Evolutionary conservation across 2,329 filamentous ascomycete genomes (phyloP).

Genomic region (Chrysoporthe austroafricana): DNA sequence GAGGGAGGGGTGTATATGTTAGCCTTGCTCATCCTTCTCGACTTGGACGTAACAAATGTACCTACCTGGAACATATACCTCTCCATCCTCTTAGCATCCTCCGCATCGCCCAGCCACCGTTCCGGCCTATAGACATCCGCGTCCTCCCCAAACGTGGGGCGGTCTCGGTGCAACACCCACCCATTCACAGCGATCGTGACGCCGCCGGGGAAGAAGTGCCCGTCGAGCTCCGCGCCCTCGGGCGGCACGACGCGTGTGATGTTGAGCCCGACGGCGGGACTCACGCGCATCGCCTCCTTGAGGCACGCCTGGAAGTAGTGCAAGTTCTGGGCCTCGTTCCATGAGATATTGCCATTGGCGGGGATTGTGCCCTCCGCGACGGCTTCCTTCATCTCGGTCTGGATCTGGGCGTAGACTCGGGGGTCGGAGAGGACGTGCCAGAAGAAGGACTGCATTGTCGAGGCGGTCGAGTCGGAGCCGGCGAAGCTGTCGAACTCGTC

Average conservation of each 20-base stretch:
- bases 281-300: slow-evolving; percentile 59
- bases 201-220: slow-evolving; percentile 54
- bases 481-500: slow-evolving; percentile 48
- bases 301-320: slow-evolving; percentile 61
- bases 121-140: slow-evolving; percentile 57
- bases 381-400: slow-evolving; percentile 49
- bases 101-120: slow-evolving; percentile 55
- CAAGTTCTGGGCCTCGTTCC: slow-evolving; percentile 52
- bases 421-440: slow-evolving; percentile 52
- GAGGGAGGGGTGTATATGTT: not conserved
- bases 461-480: slow-evolving; percentile 64
- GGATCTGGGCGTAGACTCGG: slow-evolving; percentile 44
- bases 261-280: slow-evolving; percentile 59
- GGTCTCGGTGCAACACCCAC: slow-evolving; percentile 56
- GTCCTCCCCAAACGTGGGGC: slow-evolving; percentile 53
- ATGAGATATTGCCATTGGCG: slow-evolving; percentile 48
- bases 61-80: slow-evolving; percentile 59
- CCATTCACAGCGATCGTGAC: slow-evolving; percentile 58
- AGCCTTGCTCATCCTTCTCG: not conserved
- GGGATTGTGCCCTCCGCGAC: slow-evolving; percentile 41
- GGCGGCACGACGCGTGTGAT: slow-evolving; percentile 56
- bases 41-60: not conserved
- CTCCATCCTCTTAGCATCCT: slow-evolving; percentile 52
- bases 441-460: slow-evolving; percentile 62
- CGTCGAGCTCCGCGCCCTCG: slow-evolving; percentile 56